A percentile compares a stretch with the other conserved stretches of the same genome.
Evolutionary conservation across 2,329 filamentous ascomycete species (phyloP).

Genomic region (Alternaria conjuncta): DNA sequence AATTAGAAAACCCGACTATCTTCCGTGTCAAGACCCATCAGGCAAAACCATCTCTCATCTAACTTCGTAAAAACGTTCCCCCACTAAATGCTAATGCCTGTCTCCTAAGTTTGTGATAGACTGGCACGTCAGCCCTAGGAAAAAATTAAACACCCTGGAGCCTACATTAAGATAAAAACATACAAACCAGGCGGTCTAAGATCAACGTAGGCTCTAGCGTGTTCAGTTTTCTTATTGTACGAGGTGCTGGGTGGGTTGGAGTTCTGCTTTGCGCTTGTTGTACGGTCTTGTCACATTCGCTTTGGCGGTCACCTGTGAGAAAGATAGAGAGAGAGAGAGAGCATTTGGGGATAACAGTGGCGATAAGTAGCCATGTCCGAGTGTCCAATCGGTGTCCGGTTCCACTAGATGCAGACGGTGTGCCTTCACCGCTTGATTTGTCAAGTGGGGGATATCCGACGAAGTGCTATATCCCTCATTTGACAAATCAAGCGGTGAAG

Average conservation of each 20-base stretch:
- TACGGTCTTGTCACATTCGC: not conserved
- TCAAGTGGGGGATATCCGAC: too few relatives aligned
- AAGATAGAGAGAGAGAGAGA: not conserved
- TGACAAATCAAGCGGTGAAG: too few relatives aligned
- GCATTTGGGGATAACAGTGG: not conserved
- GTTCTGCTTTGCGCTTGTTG: not conserved
- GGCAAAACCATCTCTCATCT: not conserved
- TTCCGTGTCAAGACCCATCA: not conserved
- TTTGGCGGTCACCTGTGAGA: not conserved
- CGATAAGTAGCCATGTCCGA: not conserved
- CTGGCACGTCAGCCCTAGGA: not conserved
- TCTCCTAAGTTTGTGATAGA: not conserved
- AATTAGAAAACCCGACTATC: not conserved
- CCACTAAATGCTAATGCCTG: not conserved
- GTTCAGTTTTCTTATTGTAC: not conserved
- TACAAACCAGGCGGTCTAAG: too few relatives aligned
- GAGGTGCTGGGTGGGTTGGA: not conserved
- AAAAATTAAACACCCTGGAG: not conserved
- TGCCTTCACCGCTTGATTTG: not conserved
- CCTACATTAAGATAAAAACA: too few relatives aligned
- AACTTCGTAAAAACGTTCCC: not conserved
- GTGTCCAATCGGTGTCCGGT: rapidly evolving
- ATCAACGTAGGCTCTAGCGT: too few relatives aligned
- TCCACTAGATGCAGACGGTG: not conserved
- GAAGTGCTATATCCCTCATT: too few relatives aligned